phyloP scores from a whole-genome alignment of 2,329 filamentous ascomycete species.

The Bipolaris gigantea region DNA sequence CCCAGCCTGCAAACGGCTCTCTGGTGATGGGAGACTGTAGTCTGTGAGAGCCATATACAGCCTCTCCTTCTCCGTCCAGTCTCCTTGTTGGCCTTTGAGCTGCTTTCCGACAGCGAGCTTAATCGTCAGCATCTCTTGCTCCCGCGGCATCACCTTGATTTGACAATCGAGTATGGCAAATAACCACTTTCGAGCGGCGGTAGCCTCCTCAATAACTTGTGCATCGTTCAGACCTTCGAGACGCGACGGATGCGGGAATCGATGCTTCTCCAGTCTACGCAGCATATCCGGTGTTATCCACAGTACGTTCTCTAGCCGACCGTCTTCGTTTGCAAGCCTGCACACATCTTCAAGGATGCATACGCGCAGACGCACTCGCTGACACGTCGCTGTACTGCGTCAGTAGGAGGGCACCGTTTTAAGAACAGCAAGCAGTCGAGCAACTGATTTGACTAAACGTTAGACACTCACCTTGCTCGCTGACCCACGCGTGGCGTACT shows the following conservation, averaged over 20 bases:
- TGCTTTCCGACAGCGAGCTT: slow-evolving; percentile 19
- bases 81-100: background rate
- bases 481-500: background rate
- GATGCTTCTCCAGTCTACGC: slow-evolving; percentile 3
- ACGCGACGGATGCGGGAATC: background rate
- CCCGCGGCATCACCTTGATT: background rate
- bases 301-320: background rate
- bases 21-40: background rate
- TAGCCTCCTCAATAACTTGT: background rate
- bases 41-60: slow-evolving; percentile 27
- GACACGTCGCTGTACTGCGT: slow-evolving; percentile 8
- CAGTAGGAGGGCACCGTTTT: background rate
- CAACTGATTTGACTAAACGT: background rate
- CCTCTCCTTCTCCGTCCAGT: slow-evolving; percentile 17
- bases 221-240: slow-evolving; percentile 2
- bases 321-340: slow-evolving; percentile 1
- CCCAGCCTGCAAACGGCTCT: slow-evolving; percentile 11
- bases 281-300: background rate
- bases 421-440: background rate
- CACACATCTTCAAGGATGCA: slow-evolving; percentile 5
- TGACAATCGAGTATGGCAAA: slow-evolving; percentile 11
- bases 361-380: slow-evolving; percentile 1
- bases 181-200: slow-evolving; percentile 17
- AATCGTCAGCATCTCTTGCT: slow-evolving; percentile 15
- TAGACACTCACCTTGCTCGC: slow-evolving; percentile 3